Base-by-base conservation (phyloP, 257 asterid genomes). In the Marsdenia floribunda region DNA sequence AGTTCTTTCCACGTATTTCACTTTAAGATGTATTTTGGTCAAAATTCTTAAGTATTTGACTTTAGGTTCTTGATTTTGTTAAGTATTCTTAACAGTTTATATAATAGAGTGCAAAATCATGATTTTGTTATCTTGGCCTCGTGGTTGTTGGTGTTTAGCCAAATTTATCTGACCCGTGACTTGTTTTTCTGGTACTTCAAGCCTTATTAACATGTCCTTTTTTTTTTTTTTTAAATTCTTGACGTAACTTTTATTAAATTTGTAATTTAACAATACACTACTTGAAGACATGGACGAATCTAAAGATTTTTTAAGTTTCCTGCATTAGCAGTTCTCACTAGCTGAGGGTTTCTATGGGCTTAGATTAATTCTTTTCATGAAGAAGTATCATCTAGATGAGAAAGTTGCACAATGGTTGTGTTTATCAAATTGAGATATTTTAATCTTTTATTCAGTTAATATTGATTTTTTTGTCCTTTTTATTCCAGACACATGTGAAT, bases 401-500 rank as follows among this genome's bases (percentile, higher is more conserved):
- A 53, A 52, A 24, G 26, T 16, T 40, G 16, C 57, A 14, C n/a
- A 12, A 54, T 10, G 22, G 18, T 58, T 18, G 4, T 70, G 7
- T 19, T 54, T 21, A 5, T 4, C 4, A n/a, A 35, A 69, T n/a
- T 33, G 46, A 37, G 3, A 6, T 29, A 24, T 50, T 71, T 26
- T 7, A 18, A 67, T 37, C 61, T 38, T 49, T 73, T 29, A 13
- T 46, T 40, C n/a, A 57, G 13, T 29, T 19, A 29, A 10, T 37
- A 21, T 76, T 70, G 4, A 49, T 68, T 50, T 21, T 33, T 44
- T 57, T 73, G 69, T 26, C 46, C 37, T 79, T 72, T 75, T 76
- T 42, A 79, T 78, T 81, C 70, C 90, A 93, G 97, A 93, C 85
- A 6, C 91, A 87, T 22, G 93, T 91, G 86, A 89, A 97, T 72